Evolutionary conservation across 805 yeast genomes (phyloP), one percentile per base, ranked within the genome.

Genomic region (Wickerhamiella alocasiicola): DNA sequence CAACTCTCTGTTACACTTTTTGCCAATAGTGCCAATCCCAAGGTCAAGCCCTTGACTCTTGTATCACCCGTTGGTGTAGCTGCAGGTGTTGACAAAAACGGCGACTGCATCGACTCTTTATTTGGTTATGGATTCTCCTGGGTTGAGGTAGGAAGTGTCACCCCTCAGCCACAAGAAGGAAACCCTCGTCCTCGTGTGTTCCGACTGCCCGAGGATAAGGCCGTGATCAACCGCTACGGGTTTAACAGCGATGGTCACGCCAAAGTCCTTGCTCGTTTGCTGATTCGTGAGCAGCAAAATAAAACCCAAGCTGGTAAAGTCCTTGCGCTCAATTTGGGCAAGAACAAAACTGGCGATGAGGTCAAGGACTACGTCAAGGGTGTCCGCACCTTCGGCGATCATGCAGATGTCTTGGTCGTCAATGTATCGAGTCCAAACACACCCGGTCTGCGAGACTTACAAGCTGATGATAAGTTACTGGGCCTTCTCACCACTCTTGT

Each of bases 361-460:
- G 73, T 84, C 43, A 66, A 76, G 43, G 97, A 88, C 59, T 88
- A 84, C 54, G 74, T 81, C 36, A 66, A 71, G 49, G 97, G 97
- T 46, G 94, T 88, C 19, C 74, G 74, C 44, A 68, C 77, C 41
- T 74, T 88, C 49, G 94, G 93, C 9, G 74, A 76, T 9, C 75
- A 67, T 51, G 95, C 97, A 4, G 97, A 88, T 61, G 85, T 82
- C 6, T 65, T 88, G 46, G 88, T 88, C 15, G 73, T 88, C 48
- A 88, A 88, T 54, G 95, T 88, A 11, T 84, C 95, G 1, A 81
- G 94, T 36, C 97, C 97, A 40, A 88, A 88, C 56, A 88, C 97
- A 1, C 97, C 97, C 4, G 96, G 96, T 2, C 69, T 88, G 50
- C 73, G 97, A 54, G 82, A 76, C 51, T 69, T 88, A 50, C 97